phyloP scores from a whole-genome alignment of 2,329 filamentous ascomycete genomes.

The Ophiostoma angusticollis region DNA sequence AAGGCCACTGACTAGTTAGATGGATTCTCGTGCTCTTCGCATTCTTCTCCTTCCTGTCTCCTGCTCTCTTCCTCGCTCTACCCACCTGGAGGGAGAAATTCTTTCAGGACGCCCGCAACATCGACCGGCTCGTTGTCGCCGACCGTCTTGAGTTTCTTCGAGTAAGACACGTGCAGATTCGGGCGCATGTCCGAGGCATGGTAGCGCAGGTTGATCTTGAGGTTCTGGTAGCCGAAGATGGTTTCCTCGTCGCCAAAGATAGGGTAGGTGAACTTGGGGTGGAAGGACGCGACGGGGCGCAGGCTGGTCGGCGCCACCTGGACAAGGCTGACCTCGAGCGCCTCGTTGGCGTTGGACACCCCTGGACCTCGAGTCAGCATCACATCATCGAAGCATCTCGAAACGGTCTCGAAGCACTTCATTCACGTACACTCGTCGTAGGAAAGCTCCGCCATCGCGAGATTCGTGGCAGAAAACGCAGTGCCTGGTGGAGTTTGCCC shows the following conservation, averaged over 20 bases:
- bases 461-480: neutral
- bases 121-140: slow-evolving; percentile 59
- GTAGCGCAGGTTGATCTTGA: slow-evolving; percentile 61
- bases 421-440: slow-evolving; percentile 11
- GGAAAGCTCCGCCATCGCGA: slow-evolving; percentile 11
- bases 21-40: neutral
- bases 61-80: slow-evolving; percentile 8
- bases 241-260: slow-evolving; percentile 89
- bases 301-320: slow-evolving; percentile 34
- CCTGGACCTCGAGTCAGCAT: slow-evolving; percentile 25
- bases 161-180: slow-evolving; percentile 56
- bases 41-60: neutral
- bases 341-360: slow-evolving; percentile 49
- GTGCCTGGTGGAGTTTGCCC: neutral
- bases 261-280: slow-evolving; percentile 78
- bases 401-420: neutral
- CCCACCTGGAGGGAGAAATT: slow-evolving; percentile 55
- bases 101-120: slow-evolving; percentile 48
- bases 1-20: slow-evolving; percentile 49
- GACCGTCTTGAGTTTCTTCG: slow-evolving; percentile 55
- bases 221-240: slow-evolving; percentile 78
- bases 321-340: slow-evolving; percentile 47
- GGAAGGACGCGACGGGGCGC: slow-evolving; percentile 55
- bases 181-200: slow-evolving; percentile 64
- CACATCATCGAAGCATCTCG: neutral